Evolutionary conservation across 495 filamentous ascomycete genomes (phyloP).

Genomic region (Xanthoparmelia taractica): DNA sequence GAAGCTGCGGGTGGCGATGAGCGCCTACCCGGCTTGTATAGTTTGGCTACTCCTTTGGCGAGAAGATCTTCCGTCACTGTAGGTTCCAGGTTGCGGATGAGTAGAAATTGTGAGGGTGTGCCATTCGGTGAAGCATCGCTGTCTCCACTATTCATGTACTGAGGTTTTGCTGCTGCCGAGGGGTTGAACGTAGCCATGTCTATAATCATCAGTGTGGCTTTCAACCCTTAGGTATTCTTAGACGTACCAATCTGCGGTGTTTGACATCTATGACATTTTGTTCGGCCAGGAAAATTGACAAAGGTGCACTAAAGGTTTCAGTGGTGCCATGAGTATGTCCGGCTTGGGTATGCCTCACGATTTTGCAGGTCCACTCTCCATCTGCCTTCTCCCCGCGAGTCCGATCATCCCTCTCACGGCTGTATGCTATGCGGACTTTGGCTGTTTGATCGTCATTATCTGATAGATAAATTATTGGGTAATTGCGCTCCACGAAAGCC

Average conservation of each 20-base stretch:
- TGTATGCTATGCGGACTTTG: constrained; percentile 53
- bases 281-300: constrained; percentile 62
- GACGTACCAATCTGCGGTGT: constrained; percentile 59
- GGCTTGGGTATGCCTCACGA: constrained; percentile 42
- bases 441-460: constrained; percentile 46
- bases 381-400: constrained; percentile 44
- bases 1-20: constrained; percentile 33
- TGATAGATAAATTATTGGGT: constrained; percentile 53
- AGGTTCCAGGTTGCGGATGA: constrained; percentile 67
- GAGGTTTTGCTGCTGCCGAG: constrained; percentile 16
- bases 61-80: constrained; percentile 71
- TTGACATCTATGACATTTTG: constrained; percentile 69
- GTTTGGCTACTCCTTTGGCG: constrained; percentile 69
- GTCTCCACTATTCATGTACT: constrained; percentile 59
- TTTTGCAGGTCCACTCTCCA: constrained; percentile 70
- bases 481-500: constrained; percentile 58
- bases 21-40: constrained; percentile 52
- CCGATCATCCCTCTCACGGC: constrained; percentile 50
- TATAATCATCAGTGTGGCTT: constrained; percentile 20
- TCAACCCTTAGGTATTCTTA: constrained; percentile 24
- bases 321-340: constrained; percentile 2
- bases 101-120: constrained; percentile 70
- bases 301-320: constrained; percentile 53
- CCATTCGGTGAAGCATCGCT: constrained; percentile 72
- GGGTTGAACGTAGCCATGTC: constrained; percentile 17